A percentile compares a stretch with the other conserved stretches of the same genome.
These are phyloP conservation scores for Tylopilus sp. DNA, from an alignment of 768 basidiomycete species.

Conservation along the genomic window DNA sequence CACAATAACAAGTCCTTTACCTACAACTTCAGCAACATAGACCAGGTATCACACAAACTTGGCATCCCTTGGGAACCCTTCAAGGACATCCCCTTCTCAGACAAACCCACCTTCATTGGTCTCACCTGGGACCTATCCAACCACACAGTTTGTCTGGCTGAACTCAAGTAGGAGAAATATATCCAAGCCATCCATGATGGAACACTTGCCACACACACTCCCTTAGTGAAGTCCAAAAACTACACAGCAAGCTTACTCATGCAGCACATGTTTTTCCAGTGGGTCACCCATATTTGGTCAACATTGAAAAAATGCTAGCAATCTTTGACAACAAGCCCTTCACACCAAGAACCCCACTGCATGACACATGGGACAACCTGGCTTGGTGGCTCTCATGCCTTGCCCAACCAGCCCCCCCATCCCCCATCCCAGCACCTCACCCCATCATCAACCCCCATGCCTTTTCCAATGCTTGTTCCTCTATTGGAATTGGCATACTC, in stretches of 20 bases:
- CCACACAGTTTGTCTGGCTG: rapidly evolving
- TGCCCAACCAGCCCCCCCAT: not conserved
- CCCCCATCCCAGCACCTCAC: rapidly evolving
- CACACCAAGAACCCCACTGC: slow-evolving; percentile 14
- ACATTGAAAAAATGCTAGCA: slow-evolving; percentile 35
- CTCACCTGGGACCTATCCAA: not conserved
- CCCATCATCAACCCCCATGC: not conserved
- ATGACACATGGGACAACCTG: rapidly evolving
- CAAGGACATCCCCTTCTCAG: not conserved
- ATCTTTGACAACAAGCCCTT: too few species aligned
- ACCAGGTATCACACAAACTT: not conserved
- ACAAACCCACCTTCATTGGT: not conserved
- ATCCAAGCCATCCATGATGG: not conserved
- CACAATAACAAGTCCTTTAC: not conserved
- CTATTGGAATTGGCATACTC: not conserved
- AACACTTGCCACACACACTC: rapidly evolving
- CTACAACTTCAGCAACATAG: not conserved
- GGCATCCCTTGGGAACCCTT: not conserved
- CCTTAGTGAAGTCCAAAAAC: not conserved
- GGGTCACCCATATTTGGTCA: slow-evolving; percentile 16
- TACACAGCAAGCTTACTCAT: slow-evolving; percentile 21
- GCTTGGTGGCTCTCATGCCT: not conserved
- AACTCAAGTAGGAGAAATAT: not conserved
- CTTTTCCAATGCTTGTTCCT: not conserved
- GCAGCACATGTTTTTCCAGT: slow-evolving; percentile 26